Base-by-base conservation (phyloP, 2,329 filamentous ascomycete species). In the Cryphonectria nitschkei region DNA sequence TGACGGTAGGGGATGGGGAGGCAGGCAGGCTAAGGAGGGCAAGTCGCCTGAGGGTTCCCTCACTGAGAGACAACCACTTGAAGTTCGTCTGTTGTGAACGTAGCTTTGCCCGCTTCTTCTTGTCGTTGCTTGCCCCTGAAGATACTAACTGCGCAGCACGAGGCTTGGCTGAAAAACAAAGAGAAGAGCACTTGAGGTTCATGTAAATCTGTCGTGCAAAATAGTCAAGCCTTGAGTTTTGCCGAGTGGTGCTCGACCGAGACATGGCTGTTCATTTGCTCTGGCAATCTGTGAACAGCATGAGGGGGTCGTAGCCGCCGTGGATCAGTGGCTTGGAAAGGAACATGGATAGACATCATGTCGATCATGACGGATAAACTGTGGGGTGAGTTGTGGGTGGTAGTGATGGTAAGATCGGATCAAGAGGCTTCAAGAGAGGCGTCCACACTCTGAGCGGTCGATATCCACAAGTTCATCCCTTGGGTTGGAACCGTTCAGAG, bases 291-390 rank as follows among this genome's bases (percentile, higher is more conserved):
- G 1, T 13, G n/a, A 16, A 58, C 32, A 58, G 13, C 13, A 58
- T 19, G 14, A 34, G 29, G 29, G 26, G 46, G 46, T 50, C 14
- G 54, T 34, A 14, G 54, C 14, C 13, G 14, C 34, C 19, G 11
- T 52, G 41, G 46, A 52, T 26, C 46, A 66, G 50, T 32, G 29
- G 46, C 32, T 26, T 50, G 29, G 11, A 9, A 32, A 37, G 19
- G 9, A 39, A n/a, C 32, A 66, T 54, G 46, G 64, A 66, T 39
- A 14, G 29, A 22, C 39, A 39, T 39, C 46, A 66, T n/a, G 29
- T 32, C 64, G 46, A 54, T 37, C 26, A 54, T 34, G 43, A 54
- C 52, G 64, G 32, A n/a, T 26, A 65, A 66, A 6, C 19, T 52
- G 37, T 29, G 26, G 54, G 54, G 19, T 50, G 22, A 50, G 26